A percentile compares a stretch with the other conserved stretches of the same genome.
Evolutionary conservation across 2,329 filamentous ascomycete species (phyloP).

Genomic region (Teratosphaeria epicoccoides): DNA sequence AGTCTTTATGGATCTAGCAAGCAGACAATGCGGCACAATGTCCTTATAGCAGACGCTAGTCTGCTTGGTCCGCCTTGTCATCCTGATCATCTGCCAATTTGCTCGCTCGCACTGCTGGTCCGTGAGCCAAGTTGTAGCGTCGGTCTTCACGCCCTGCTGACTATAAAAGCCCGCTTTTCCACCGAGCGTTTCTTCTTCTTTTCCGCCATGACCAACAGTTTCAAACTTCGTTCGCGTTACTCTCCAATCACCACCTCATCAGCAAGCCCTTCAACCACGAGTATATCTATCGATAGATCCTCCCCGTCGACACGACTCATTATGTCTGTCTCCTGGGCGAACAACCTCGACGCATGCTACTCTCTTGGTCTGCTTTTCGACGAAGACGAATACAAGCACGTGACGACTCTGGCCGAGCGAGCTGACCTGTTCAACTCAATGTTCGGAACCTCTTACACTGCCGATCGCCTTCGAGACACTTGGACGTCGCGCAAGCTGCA

Average conservation of each 20-base stretch:
- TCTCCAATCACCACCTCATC: background rate
- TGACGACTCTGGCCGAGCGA: background rate
- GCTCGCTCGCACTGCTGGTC: background rate
- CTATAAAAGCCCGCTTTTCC: background rate
- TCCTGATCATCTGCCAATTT: background rate
- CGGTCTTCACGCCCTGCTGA: background rate
- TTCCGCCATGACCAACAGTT: background rate
- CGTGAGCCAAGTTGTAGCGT: background rate
- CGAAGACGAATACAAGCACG: background rate
- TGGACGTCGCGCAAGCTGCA: background rate
- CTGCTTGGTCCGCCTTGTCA: background rate
- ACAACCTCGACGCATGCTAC: background rate
- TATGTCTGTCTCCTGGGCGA: background rate
- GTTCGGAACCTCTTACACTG: background rate
- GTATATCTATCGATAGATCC: background rate
- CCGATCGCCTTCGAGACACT: background rate
- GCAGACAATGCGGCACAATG: background rate
- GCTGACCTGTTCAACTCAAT: background rate
- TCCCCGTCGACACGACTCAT: background rate
- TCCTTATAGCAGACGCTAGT: background rate
- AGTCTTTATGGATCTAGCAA: background rate
- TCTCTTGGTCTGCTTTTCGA: background rate
- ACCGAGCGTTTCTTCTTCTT: background rate
- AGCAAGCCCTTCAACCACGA: too few relatives aligned
- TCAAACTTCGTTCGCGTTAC: background rate